These are phyloP conservation scores for Saturnispora mendoncae DNA, from an alignment of 805 yeast species.

Conservation along the genomic window DNA sequence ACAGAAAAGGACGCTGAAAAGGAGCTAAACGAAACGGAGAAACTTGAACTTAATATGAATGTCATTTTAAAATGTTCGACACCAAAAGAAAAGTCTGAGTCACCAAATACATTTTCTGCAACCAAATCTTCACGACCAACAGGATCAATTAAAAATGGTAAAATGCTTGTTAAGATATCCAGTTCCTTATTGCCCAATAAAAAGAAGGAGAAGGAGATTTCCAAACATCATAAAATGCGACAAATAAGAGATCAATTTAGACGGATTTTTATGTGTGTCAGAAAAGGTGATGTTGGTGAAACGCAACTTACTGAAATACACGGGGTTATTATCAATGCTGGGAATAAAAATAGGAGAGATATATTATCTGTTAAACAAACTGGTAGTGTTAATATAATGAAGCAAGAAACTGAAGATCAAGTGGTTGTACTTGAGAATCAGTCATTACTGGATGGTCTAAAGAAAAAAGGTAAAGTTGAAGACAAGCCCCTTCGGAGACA, in stretches of 20 bases:
- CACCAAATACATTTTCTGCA: no score
- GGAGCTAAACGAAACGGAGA: neutral
- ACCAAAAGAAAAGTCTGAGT: no score
- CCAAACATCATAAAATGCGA: neutral
- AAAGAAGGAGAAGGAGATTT: no score
- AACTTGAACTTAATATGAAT: neutral
- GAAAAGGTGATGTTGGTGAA: neutral
- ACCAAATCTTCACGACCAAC: no score
- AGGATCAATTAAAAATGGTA: no score
- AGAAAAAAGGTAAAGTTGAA: conserved; percentile 15
- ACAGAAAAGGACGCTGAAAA: no score
- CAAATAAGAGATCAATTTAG: neutral
- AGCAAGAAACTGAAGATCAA: conserved; percentile 8
- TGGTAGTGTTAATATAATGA: neutral
- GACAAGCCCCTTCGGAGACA: conserved; percentile 16
- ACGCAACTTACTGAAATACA: neutral
- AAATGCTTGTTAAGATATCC: no score
- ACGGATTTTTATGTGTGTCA: neutral
- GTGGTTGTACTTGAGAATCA: conserved; percentile 14
- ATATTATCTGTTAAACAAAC: neutral
- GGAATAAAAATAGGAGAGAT: neutral
- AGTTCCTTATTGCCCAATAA: no score
- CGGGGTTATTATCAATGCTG: neutral
- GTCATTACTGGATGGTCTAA: conserved; percentile 14
- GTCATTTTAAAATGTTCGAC: neutral